Evolutionary conservation across 768 basidiomycete genomes (phyloP), one percentile per base, ranked within the genome.

Genomic region (Holtermanniella nyarrowii): DNA sequence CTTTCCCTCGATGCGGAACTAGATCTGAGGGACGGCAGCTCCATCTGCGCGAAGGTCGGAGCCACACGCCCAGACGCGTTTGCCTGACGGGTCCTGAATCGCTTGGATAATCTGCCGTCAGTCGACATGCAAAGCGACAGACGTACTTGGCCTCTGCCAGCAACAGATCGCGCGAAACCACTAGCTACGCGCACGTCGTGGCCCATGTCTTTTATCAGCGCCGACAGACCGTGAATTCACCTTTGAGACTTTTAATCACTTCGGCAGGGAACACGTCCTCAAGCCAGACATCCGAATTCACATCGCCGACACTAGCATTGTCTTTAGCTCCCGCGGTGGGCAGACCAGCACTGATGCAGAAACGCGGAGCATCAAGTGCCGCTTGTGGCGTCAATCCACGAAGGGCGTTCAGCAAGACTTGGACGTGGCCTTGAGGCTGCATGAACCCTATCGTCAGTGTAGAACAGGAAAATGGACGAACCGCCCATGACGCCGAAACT

Each of bases 401-500:
- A 23, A 96, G 77, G 47, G 95, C 79, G 66, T 90, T 95, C 24
- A 96, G 72, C 22, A 97, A 76, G 5, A 96, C 90, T 72, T 99
- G 95, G 3, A 97, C 79, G 60, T 97, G 93, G 0, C 95, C 91
- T 77, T 93, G 90, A 1, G 93, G 93, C 80, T 95, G 73, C 67
- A 71, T 71, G 56, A 68, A 68, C 3, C 62, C 64, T 54, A 44
- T 3, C 5, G 16, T 45, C 42, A 54, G 44, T 52, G 18, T 44
- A 44, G 10, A 18, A 7, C 42, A 13, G 20, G 14, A 26, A 48
- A 11, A 42, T 16, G 25, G n/a, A 50, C 56, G 55, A 52, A 60
- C 63, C 69, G 46, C 68, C 68, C 89, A 91, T 90, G 20, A 90
- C 86, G 48, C 88, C 89, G 46, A 54, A 65, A 13, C 50, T 52